Evolutionary conservation across 1,139 yeast genomes (phyloP).

Genomic region (Debaryomycetaceae sp.): DNA sequence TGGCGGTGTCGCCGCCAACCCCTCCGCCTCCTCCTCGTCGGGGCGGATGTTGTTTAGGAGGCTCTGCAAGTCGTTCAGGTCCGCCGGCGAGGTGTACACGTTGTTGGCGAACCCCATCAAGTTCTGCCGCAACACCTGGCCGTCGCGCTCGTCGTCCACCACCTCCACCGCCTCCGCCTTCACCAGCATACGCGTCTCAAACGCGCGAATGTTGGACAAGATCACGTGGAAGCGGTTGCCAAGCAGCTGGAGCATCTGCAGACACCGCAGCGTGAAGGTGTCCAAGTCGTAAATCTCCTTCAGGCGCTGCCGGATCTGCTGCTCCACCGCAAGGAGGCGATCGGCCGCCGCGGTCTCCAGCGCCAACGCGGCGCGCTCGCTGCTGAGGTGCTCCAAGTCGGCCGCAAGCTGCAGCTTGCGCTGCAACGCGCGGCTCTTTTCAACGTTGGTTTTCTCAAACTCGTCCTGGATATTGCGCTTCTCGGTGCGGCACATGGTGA

Average conservation of each 20-base stretch:
- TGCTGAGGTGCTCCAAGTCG: neutral
- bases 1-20: constrained; percentile 60
- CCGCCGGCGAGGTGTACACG: constrained; percentile 28
- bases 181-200: neutral
- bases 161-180: neutral
- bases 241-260: constrained; percentile 2
- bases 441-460: constrained; percentile 1
- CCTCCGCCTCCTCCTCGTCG: constrained; percentile 44
- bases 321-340: neutral
- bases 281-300: constrained; percentile 6
- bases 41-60: constrained; percentile 66
- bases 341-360: no score
- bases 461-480: constrained; percentile 2
- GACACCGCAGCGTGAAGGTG: constrained; percentile 3
- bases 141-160: constrained; percentile 6
- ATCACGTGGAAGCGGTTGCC: constrained; percentile 3
- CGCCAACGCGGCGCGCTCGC: neutral
- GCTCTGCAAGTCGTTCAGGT: constrained; percentile 31
- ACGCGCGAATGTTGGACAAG: constrained; percentile 3
- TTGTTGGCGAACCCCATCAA: constrained; percentile 16
- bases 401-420: neutral
- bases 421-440: constrained; percentile 4
- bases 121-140: constrained; percentile 8
- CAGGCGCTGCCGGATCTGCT: constrained; percentile 4
- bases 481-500: constrained; percentile 3